Evolutionary conservation across 495 filamentous ascomycete genomes (phyloP), one percentile per base, ranked within the genome.

Genomic region (Chaetomium tenue): DNA sequence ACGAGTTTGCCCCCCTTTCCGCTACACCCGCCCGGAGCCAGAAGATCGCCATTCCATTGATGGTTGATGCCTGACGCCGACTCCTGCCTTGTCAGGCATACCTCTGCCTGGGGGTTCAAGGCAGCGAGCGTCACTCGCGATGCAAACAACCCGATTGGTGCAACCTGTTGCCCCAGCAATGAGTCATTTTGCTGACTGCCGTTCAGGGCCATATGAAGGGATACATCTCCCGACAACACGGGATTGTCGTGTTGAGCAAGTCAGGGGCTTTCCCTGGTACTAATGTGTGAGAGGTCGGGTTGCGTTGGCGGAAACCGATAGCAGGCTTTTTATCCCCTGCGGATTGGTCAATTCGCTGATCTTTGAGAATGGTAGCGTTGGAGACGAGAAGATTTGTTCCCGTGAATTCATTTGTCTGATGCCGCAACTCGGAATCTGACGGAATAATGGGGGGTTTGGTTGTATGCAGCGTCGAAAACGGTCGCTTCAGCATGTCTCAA

Each of bases 221-320:
- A 59, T 98, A 98, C 78, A 98, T 98, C 65, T 86, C 91, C 33
- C 91, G 92, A 63, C 93, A 96, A 58, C 86, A 87, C 53, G 90
- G 90, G 61, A 91, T 89, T 58, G 88, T 98, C 22, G 94, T 98
- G 37, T 78, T 98, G 62, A 97, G 90, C 75, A 96, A 96, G 74
- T 86, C 79, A 25, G 91, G 91, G 50, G 93, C 93, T 5, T 98
- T 98, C 73, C 94, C 94, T 1, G 94, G 93, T n/a, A 98, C 94
- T 7, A 90, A 90, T 15, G 87, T 98, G 56, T 96, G 85, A 89
- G 39, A 11, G 57, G 18, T 15, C 16, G 22, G 22, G 20, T 39
- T 40, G 1, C 51, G 18, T 48, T 33, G n/a, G 26, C 18, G 5
- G 18, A 47, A 20, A 23, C 7, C 26, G 42, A 37, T 12, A 51